These are phyloP conservation scores for Pseudocercospora macadamiae DNA, from an alignment of 2,329 filamentous ascomycete genomes.

Conservation along the genomic window DNA sequence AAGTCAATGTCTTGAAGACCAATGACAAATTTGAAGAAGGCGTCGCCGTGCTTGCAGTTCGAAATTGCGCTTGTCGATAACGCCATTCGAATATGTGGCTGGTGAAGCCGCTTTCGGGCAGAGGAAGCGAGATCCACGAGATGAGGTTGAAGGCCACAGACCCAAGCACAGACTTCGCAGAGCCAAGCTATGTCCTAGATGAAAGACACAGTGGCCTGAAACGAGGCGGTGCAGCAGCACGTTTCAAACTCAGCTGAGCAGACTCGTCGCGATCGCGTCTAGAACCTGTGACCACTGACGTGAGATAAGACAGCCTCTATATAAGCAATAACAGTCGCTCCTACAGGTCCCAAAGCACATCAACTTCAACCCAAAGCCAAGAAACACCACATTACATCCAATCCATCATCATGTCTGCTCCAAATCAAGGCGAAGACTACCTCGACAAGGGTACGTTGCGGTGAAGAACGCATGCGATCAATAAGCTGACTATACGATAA, in stretches of 20 bases:
- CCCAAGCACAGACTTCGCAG: no score
- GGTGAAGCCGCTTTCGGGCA: neutral
- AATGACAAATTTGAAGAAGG: neutral
- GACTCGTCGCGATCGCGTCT: neutral
- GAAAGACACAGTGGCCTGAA: neutral
- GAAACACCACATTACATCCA: neutral
- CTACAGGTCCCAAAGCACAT: neutral
- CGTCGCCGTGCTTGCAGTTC: neutral
- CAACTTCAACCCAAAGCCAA: neutral
- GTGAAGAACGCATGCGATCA: no score
- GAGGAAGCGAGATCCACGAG: neutral
- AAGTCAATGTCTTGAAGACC: neutral
- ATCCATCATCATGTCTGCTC: constrained; percentile 5
- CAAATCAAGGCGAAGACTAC: constrained; percentile 32
- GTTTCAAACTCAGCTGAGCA: neutral
- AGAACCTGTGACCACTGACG: neutral
- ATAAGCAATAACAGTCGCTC: neutral
- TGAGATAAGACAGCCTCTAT: neutral
- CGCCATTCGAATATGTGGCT: neutral
- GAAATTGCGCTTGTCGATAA: neutral
- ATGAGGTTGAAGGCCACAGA: no score
- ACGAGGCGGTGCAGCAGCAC: neutral
- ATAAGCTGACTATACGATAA: no score
- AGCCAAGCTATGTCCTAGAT: no score
- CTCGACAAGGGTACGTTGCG: constrained; percentile 36